Base-by-base conservation (phyloP, 495 filamentous ascomycete genomes). In the Chaetomium cochliodes region DNA sequence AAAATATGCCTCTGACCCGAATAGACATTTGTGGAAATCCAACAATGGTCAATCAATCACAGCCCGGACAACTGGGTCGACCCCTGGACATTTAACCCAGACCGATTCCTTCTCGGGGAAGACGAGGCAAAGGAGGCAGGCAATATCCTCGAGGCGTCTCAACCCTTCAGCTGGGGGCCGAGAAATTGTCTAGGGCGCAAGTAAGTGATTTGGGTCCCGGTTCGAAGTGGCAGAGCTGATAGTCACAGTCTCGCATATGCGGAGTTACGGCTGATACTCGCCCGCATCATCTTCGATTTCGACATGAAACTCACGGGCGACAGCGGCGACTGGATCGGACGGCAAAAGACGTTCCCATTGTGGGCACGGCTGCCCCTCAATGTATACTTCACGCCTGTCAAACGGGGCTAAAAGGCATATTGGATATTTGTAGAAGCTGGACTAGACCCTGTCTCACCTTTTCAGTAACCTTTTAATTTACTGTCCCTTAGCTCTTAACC, bases 201-300 rank as follows among this genome's bases (percentile, higher is more conserved):
- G 78, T 79, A 71, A 60, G 76, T 54, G 28, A n/a, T 18, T 11
- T 23, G 23, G 46, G 18, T 18, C 39, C 18, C 15, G 22, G 15
- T 49, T 20, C 1, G 8, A 49, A 49, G 46, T 23, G 20, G 8
- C 46, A 5, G 8, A 49, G 20, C n/a, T 23, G 20, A 50, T 49
- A 39, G 26, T 13, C 1, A 41, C 44, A 78, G 76, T 41, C 73
- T 80, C 30, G 74, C 76, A 18, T 44, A 44, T 15, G 41, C 44
- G 42, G 78, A 79, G 60, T 77, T 79, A 76, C 75, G 78, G 12
- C 64, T 79, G n/a, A 76, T 79, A 42, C 63, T 80, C 18, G 74
- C 77, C 23, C 71, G 71, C 33, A 67, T 80, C 44, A 65, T 80
- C 15, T 78, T 66, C 33, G 66, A 76, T n/a, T 80, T 78, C 59